A percentile compares a stretch with the other conserved stretches of the same genome.
Evolutionary conservation across 768 basidiomycete species (phyloP).

Genomic region (Tricholoma sp.): DNA sequence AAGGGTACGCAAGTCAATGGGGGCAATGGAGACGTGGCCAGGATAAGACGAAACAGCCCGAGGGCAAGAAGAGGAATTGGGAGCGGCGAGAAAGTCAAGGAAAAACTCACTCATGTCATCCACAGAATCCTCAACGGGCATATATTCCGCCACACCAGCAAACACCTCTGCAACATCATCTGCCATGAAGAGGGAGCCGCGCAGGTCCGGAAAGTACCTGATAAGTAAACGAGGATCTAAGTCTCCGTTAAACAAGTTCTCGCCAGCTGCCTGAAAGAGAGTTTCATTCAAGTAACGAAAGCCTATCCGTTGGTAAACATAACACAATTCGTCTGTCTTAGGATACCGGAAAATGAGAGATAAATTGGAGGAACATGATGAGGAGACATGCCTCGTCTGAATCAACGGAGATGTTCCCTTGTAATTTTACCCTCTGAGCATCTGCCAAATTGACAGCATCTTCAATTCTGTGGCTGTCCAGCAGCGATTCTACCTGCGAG

Average conservation of each 20-base stretch:
- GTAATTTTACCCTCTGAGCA: constrained; percentile 52
- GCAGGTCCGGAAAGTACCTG: constrained; percentile 75
- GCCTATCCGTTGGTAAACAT: constrained; percentile 79
- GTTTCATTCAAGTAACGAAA: constrained; percentile 77
- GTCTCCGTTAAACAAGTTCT: constrained; percentile 70
- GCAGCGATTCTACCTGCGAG: constrained; percentile 65
- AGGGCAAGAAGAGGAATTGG: constrained; percentile 12
- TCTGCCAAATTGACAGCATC: constrained; percentile 63
- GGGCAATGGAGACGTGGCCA: constrained; percentile 12
- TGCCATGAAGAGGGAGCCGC: constrained; percentile 53
- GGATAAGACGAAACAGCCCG: constrained; percentile 9
- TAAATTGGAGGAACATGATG: not conserved
- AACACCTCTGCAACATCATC: constrained; percentile 65
- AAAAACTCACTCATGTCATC: constrained; percentile 81
- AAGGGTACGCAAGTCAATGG: constrained; percentile 22
- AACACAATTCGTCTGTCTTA: constrained; percentile 66
- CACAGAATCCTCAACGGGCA: constrained; percentile 64
- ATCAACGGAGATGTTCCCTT: constrained; percentile 46
- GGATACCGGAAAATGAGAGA: not conserved
- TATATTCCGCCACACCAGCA: constrained; percentile 66
- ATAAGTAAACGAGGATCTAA: constrained; percentile 82
- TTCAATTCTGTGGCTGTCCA: constrained; percentile 58
- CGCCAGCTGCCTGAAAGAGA: constrained; percentile 78
- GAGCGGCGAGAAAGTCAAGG: constrained; percentile 9
- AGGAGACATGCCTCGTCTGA: constrained; percentile 45